Conservation (phyloP, 106 monocot genomes). For the Dioscorea dumetorum region DNA sequence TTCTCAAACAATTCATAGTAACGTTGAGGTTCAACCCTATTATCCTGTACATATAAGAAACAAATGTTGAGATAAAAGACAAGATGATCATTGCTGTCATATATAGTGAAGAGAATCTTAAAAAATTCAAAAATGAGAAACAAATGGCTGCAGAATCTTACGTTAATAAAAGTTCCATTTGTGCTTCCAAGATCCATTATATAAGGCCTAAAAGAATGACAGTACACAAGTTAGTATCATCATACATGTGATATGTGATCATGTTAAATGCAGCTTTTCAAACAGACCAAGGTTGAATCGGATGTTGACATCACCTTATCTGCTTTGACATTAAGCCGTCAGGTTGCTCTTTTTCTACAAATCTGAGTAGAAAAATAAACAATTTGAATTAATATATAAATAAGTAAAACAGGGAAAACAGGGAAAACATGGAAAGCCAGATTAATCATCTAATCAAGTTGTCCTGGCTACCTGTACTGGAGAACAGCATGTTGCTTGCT, state of each 20-base stretch:
- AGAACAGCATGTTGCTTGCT: slow-evolving; percentile 98
- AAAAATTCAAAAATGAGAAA: no score
- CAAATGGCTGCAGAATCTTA: slow-evolving; percentile 26
- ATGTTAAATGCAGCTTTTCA: no score
- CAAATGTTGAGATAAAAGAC: neutral
- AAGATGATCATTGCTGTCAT: no score
- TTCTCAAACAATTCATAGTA: slow-evolving; percentile 97
- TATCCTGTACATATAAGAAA: slow-evolving; percentile 52
- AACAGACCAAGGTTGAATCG: neutral
- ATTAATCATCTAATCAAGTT: neutral
- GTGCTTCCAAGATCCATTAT: slow-evolving; percentile 99
- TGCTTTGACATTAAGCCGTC: slow-evolving; percentile 66
- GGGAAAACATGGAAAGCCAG: neutral
- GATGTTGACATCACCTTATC: slow-evolving; percentile 50
- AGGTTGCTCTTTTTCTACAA: slow-evolving; percentile 72
- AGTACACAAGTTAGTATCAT: neutral
- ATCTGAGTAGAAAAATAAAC: slow-evolving; percentile 32
- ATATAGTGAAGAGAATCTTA: no score
- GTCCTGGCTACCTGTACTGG: slow-evolving; percentile 61
- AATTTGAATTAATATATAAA: slow-evolving; percentile 5
- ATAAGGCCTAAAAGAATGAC: slow-evolving; percentile 58
- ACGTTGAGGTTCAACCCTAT: slow-evolving; percentile 78
- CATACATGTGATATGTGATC: neutral
- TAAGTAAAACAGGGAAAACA: no score
- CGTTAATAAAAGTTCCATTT: slow-evolving; percentile 91